Conservation (phyloP, 106 monocot genomes). For the Acorus calamus region DNA sequence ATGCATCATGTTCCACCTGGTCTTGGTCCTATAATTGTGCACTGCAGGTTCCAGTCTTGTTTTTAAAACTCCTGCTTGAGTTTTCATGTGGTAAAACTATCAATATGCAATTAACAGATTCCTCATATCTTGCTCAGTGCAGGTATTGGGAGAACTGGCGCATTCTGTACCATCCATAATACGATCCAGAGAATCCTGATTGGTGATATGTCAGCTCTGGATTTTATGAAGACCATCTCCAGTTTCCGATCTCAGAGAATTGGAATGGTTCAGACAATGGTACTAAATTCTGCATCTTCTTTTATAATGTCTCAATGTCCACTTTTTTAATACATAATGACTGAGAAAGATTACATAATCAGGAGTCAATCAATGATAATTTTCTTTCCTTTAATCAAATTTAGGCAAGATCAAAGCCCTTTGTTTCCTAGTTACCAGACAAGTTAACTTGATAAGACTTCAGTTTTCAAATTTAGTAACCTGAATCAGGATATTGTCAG, state of each 20-base stretch:
- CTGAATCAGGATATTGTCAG: too few species aligned
- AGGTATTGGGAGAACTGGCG: slow-evolving; percentile 95
- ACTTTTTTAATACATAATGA: too few species aligned
- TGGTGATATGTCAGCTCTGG: slow-evolving; percentile 72
- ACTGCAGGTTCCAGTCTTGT: slow-evolving; percentile 69
- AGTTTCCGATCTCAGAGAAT: slow-evolving; percentile 80
- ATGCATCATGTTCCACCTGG: slow-evolving; percentile 54
- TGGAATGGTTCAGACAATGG: slow-evolving; percentile 97
- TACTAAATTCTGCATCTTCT: slow-evolving; percentile 16
- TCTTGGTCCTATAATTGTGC: slow-evolving; percentile 73
- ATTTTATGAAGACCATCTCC: slow-evolving; percentile 62
- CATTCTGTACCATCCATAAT: slow-evolving; percentile 85
- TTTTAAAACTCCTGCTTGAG: background rate
- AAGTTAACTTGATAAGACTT: too few species aligned
- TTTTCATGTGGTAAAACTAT: too few species aligned
- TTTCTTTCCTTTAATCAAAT: too few species aligned
- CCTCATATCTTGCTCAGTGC: slow-evolving; percentile 45
- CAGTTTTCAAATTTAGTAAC: too few species aligned
- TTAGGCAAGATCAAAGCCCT: too few species aligned
- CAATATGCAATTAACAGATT: background rate
- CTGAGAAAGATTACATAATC: too few species aligned
- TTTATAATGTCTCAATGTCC: too few species aligned
- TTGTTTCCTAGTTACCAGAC: too few species aligned
- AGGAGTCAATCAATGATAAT: too few species aligned
- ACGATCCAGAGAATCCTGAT: slow-evolving; percentile 78